These are phyloP conservation scores for Penicillium lagena DNA, from an alignment of 495 filamentous ascomycete species.

Conservation along the genomic window DNA sequence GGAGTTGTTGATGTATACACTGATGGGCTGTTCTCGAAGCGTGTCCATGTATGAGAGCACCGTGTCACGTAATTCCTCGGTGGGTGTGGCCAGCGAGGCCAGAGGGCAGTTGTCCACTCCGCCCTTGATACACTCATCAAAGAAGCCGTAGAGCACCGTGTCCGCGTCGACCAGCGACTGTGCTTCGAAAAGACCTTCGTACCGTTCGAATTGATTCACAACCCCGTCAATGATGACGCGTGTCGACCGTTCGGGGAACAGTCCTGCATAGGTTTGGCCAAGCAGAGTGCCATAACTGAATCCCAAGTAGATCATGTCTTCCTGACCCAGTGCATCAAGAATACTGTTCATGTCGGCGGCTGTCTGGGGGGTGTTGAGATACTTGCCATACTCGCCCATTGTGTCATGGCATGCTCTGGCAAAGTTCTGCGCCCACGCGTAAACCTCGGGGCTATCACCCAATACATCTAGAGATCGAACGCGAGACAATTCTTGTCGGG, in stretches of 20 bases:
- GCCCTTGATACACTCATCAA: constrained; percentile 37
- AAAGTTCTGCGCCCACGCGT: constrained; percentile 28
- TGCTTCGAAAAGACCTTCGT: constrained; percentile 7
- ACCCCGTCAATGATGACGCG: constrained; percentile 12
- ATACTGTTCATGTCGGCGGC: constrained; percentile 46
- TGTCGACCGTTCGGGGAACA: constrained; percentile 9
- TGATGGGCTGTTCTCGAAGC: constrained; percentile 24
- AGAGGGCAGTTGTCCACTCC: constrained; percentile 16
- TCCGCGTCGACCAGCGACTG: constrained; percentile 27
- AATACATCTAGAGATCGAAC: constrained; percentile 19
- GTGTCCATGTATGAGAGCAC: constrained; percentile 16
- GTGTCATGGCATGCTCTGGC: constrained; percentile 32
- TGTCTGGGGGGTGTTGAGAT: constrained; percentile 42
- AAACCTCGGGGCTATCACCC: constrained; percentile 33
- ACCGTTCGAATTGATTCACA: constrained; percentile 22
- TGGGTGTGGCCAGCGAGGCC: constrained; percentile 21
- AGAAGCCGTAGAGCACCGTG: constrained; percentile 30
- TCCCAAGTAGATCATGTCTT: constrained; percentile 13
- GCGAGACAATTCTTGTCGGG: constrained; percentile 12
- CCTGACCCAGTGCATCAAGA: constrained; percentile 35
- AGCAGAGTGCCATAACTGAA: constrained; percentile 14
- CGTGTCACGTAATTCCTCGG: constrained; percentile 18
- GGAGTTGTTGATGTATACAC: constrained; percentile 35
- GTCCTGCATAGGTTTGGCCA: constrained; percentile 9
- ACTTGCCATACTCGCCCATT: constrained; percentile 30